Evolutionary conservation across 1,284 basidiomycete species (phyloP).

Genomic region (Rhodofomes roseus): DNA sequence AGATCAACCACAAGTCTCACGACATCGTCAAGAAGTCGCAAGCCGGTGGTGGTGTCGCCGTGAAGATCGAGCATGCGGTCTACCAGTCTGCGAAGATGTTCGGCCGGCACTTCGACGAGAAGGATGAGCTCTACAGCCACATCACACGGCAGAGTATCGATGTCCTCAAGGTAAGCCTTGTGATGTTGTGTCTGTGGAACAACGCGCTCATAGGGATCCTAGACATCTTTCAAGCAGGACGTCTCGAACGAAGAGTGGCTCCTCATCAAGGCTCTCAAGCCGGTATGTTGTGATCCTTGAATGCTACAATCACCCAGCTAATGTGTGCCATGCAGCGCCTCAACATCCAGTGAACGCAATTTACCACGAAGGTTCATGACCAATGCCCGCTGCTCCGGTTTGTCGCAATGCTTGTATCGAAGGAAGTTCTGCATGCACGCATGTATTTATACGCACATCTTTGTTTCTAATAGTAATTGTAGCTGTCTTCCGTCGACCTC

Average conservation of each 20-base stretch:
- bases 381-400: background rate
- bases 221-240: constrained; percentile 87
- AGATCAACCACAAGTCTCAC: constrained; percentile 85
- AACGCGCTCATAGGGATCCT: constrained; percentile 3
- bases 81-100: constrained; percentile 96
- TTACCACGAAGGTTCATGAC: background rate
- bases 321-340: constrained; percentile 36
- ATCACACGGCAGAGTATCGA: constrained; percentile 94
- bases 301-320: constrained; percentile 4
- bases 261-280: constrained; percentile 90
- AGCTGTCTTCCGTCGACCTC: background rate
- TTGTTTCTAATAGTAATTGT: background rate
- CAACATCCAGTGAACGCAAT: constrained; percentile 37
- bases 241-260: constrained; percentile 93
- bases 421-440: background rate
- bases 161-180: constrained; percentile 72
- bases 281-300: constrained; percentile 43
- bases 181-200: constrained; percentile 6
- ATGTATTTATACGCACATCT: constrained; percentile 1
- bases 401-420: background rate
- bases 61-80: constrained; percentile 97
- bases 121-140: constrained; percentile 90
- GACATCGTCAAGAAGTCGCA: constrained; percentile 91
- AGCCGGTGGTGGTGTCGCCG: constrained; percentile 93
- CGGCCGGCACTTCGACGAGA: constrained; percentile 93